Percentiles rank a stretch among this genome's conserved stretches.
These are phyloP conservation scores for Babesia bovis DNA, from an alignment of 169 alveolate genomes.

Conservation along the genomic window DNA sequence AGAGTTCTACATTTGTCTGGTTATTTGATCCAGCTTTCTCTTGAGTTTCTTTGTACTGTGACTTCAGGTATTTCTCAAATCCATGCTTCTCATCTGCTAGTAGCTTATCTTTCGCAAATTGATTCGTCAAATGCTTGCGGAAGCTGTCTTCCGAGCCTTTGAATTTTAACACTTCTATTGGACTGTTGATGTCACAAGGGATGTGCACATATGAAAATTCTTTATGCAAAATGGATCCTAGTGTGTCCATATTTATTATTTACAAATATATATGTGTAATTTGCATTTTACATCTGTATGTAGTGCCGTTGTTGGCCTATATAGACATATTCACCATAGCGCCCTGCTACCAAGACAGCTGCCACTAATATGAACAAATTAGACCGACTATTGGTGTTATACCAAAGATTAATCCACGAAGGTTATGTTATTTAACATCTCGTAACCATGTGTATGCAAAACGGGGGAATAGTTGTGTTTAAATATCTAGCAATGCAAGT, in stretches of 20 bases:
- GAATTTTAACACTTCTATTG: constrained; percentile 47
- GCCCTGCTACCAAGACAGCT: no score
- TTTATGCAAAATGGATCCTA: constrained; percentile 49
- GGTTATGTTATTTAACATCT: not conserved
- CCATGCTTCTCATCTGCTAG: constrained; percentile 57
- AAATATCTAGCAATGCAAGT: not conserved
- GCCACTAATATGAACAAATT: no score
- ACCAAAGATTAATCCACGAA: not conserved
- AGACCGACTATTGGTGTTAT: no score
- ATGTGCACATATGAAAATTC: constrained; percentile 58
- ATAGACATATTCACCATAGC: no score
- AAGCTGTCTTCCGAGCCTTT: constrained; percentile 57
- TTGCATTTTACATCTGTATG: no score
- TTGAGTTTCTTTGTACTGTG: constrained; percentile 40
- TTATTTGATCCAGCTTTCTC: constrained; percentile 24
- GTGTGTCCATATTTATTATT: constrained; percentile 35
- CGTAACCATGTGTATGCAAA: constrained; percentile 3
- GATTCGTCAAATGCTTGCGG: constrained; percentile 39
- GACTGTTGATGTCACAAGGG: constrained; percentile 63
- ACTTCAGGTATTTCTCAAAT: constrained; percentile 45
- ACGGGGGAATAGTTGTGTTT: not conserved
- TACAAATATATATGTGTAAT: no score
- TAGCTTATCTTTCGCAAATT: constrained; percentile 44
- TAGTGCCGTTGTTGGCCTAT: no score
- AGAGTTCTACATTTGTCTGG: constrained; percentile 8